Evolutionary conservation across 2,329 filamentous ascomycete genomes (phyloP).

Genomic region (Thermothelomyces thermophilus): DNA sequence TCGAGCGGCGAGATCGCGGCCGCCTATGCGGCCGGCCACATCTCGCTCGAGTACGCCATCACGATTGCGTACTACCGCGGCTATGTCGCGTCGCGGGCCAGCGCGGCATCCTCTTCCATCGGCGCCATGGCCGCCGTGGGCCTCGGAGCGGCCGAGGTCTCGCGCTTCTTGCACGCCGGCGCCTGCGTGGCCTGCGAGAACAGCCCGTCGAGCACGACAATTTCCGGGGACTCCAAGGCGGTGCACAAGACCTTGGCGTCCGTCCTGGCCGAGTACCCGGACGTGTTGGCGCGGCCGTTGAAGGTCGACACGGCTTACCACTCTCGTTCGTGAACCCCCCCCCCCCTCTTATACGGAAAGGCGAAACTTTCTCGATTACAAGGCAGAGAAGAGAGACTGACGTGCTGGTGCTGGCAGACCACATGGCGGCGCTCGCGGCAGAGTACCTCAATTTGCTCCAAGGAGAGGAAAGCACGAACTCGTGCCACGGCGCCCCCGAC

Average conservation of each 20-base stretch:
- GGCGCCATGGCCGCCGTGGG: slow-evolving; percentile 18
- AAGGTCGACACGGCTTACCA: slow-evolving; percentile 33
- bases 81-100: neutral
- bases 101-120: neutral
- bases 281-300: neutral
- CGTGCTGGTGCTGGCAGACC: neutral
- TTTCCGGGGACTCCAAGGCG: slow-evolving; percentile 27
- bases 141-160: neutral
- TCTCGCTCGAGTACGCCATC: slow-evolving; percentile 33
- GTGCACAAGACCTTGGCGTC: slow-evolving; percentile 25
- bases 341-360: neutral
- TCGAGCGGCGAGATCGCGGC: slow-evolving; percentile 34
- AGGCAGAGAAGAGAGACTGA: too few species aligned
- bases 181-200: slow-evolving; percentile 28
- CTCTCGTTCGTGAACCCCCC: slow-evolving; percentile 6
- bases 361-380: neutral
- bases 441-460: slow-evolving; percentile 9
- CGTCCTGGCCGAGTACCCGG: slow-evolving; percentile 16
- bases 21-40: slow-evolving; percentile 32
- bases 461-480: neutral
- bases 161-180: neutral
- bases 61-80: slow-evolving; percentile 36
- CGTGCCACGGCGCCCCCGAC: neutral
- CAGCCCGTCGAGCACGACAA: slow-evolving; percentile 27
- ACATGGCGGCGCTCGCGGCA: slow-evolving; percentile 5